Evolutionary conservation across 345 rosid species (phyloP).

Genomic region (Brassica juncea): DNA sequence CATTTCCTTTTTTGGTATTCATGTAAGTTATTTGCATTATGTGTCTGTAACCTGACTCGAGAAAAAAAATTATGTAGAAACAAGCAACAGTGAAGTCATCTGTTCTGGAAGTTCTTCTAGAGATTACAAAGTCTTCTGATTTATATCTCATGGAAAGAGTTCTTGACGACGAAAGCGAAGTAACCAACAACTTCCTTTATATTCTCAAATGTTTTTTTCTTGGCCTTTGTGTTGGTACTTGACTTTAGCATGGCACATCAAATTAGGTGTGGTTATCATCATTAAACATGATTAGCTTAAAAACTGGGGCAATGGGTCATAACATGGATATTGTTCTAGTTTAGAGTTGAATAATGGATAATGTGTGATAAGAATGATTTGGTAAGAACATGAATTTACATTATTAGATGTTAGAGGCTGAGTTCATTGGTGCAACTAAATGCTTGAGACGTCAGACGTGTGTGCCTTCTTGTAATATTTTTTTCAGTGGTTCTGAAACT

Average conservation of each 20-base stretch:
- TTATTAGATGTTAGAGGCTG: not conserved
- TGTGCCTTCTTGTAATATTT: not conserved
- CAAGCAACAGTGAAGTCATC: slow-evolving; percentile 90
- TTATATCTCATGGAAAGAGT: slow-evolving; percentile 99
- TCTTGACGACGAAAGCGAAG: slow-evolving; percentile 89
- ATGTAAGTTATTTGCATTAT: slow-evolving; percentile 2
- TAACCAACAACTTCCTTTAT: slow-evolving; percentile 39
- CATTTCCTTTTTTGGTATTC: slow-evolving; percentile 5
- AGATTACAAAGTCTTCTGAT: slow-evolving; percentile 87
- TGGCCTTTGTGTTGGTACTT: not conserved
- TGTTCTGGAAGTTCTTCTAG: slow-evolving; percentile 89
- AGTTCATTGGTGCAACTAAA: not conserved
- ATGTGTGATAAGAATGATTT: not conserved
- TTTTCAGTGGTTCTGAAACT: slow-evolving; percentile 7
- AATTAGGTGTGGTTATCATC: not conserved
- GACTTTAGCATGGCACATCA: not conserved
- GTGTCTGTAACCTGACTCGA: slow-evolving; percentile 17
- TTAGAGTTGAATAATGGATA: not conserved
- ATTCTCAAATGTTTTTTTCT: not conserved
- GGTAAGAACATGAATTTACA: not conserved
- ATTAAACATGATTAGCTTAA: not conserved
- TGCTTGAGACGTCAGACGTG: not conserved
- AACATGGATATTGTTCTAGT: not conserved
- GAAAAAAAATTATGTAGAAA: slow-evolving; percentile 47
- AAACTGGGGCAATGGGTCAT: not conserved